Evolutionary conservation across 495 filamentous ascomycete genomes (phyloP), one percentile per base, ranked within the genome.

Genomic region (Tetracladium marchalianum): DNA sequence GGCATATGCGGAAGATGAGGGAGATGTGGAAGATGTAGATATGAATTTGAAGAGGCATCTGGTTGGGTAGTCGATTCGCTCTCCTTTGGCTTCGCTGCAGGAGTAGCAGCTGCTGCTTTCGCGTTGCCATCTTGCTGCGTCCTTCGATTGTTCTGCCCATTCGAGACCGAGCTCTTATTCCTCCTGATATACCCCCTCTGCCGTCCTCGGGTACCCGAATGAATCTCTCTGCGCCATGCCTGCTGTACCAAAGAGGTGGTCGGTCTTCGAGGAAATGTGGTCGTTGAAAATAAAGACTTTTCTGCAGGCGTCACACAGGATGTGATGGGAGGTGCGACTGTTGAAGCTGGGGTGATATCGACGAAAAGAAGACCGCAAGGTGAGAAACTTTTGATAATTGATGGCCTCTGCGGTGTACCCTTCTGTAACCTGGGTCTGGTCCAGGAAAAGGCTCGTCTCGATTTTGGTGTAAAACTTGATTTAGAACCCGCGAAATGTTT

Each of bases 1-100:
- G 78, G 78, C 33, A 60, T 34, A 47, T 78, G 67, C 18, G 78
- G 77, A 39, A 89, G 67, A 49, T 73, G 66, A 12, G 78, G 78
- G 18, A 60, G 19, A 47, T 78, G 67, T 19, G 78, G 77, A 38
- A 89, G 67, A 54, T 58, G 47, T 2, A 58, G 41, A 19, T 58
- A 58, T 13, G 49, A 35, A 27, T 39, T 44, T 17, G 54, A 40
- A 9, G 46, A 19, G 11, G 38, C 36, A 35, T 33, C 12, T 7
- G 17, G 11, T n/a, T 44, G 1, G 24, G 44, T 35, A 11, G 27
- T 1, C 5, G 46, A 11, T 31, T 48, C 49, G 6, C 13, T n/a
- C 31, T 49, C 15, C 24, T 58, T 46, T 16, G 35, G 16, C 16
- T 36, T 36, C 35, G 35, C 10, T 37, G 33, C 11, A 15, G 42